Base-by-base conservation (phyloP, 495 filamentous ascomycete species). In the Podospora anserina region DNA sequence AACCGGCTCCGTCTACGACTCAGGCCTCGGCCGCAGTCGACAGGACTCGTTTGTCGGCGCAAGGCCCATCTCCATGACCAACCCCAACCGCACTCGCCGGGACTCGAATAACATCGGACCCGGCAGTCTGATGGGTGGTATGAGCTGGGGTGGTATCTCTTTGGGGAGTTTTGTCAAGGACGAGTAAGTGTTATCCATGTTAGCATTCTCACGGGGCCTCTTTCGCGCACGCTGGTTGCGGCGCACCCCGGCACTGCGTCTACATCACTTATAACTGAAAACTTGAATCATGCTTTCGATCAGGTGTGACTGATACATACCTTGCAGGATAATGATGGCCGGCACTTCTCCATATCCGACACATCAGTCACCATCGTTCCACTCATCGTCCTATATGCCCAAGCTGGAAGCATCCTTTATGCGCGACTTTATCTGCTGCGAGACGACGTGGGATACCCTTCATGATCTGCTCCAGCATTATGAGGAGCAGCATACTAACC, bases 91-190 rank as follows among this genome's bases (percentile, higher is more conserved):
- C 72, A 85, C 81, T 63, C 89, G 95, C 66, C 86, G 94, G 71
- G 95, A 97, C 78, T 94, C 91, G 72, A 78, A 93, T 69, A 49
- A 49, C 13, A 6, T 13, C 13, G 39, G 39, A 49, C 92, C 90
- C 62, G 89, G 92, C 63, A 99, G 96, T 81, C 81, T 97, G 74
- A 90, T 94, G 71, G 90, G 87, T 68, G 94, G 93, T 64, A 96
- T 97, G 92, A 98, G 96, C 77, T 99, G 93, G 93, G 95, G 96
- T 75, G 96, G 94, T 66, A 85, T 96, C 26, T 98, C 95, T 56
- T 91, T 98, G 68, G 93, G 94, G 65, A 97, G 94, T 78, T 98
- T 93, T 85, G 94, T 99, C 79, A 87, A 92, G 74, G 95, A 99
- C 82, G 95, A 99, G 95, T 98, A 87, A 88, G 94, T 93, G 44